Evolutionary conservation across 306 rosid genomes (phyloP), one percentile per base, ranked within the genome.

Genomic region (Biancaea sappan): DNA sequence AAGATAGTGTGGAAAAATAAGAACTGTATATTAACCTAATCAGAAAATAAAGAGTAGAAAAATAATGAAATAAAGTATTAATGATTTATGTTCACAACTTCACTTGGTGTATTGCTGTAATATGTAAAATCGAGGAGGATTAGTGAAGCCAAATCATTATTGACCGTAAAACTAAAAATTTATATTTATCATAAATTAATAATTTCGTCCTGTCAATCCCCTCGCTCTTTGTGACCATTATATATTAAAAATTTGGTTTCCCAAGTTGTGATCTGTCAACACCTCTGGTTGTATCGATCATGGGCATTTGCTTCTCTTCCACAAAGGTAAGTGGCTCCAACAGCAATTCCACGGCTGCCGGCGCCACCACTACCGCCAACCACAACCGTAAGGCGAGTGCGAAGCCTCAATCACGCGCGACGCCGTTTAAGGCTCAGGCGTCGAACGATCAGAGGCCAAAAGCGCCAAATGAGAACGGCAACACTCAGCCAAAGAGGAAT

Each of bases 271-370:
- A 15, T 58, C 64, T 58, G 64, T 15, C 64, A 29, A 58, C 25
- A 29, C 2, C 12, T 38, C 13, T 38, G 5, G 16, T 5, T 13
- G 22, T 51, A 2, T 18, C 64, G n/a, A 84, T 71, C 78, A 89
- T 89, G 94, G 94, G 94, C 3, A 2, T 60, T 47, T 89, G 94
- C 76, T 81, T 89, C 41, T 89, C 94, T 5, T 25, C 89, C 66
- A 65, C 79, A 0, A 88, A 82, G 40, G 93, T 88, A 46, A 79
- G 82, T 75, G 89, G 88, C 56, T 86, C 94, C 5, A 89, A 65
- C 70, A 81, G 82, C 77, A 88, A 82, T 83, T 64, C 73, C 81
- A 62, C 52, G 43, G 24, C 67, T 3, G 50, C 74, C 26, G 63
- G 75, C 67, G 24, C 66, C 62, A 10, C 70, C 74, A 32, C 70